Percentiles rank a stretch among this genome's conserved stretches.
Evolutionary conservation across 768 basidiomycete species (phyloP).

Genomic region (Pleurotus djamor): DNA sequence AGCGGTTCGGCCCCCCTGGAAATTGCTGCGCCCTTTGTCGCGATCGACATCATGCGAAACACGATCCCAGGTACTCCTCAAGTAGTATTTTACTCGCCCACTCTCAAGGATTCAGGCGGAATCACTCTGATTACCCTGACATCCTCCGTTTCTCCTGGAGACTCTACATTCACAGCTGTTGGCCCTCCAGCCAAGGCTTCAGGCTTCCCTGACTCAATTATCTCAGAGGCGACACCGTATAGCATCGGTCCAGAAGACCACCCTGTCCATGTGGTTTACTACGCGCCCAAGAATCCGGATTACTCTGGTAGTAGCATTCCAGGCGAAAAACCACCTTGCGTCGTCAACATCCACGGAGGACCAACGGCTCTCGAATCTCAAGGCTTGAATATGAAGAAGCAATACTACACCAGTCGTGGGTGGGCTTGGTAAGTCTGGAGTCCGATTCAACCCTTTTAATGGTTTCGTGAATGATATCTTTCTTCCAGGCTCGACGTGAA

Average conservation of each 20-base stretch:
- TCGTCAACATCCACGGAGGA: constrained; percentile 69
- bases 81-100: constrained; percentile 43
- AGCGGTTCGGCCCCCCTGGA: constrained; percentile 22
- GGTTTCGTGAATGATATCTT: constrained; percentile 9
- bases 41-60: constrained; percentile 30
- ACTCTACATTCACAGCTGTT: constrained; percentile 12
- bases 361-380: constrained; percentile 53
- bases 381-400: constrained; percentile 48
- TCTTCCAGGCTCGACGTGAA: constrained; percentile 75
- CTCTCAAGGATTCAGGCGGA: constrained; percentile 29
- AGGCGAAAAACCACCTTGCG: constrained; percentile 65
- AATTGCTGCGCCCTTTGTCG: constrained; percentile 40
- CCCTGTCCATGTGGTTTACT: constrained; percentile 61
- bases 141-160: constrained; percentile 13
- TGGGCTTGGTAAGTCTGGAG: too few relatives aligned
- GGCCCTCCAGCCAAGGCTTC: constrained; percentile 5
- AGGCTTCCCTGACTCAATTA: constrained; percentile 24
- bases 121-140: constrained; percentile 35
- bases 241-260: constrained; percentile 32
- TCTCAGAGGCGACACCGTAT: constrained; percentile 50
- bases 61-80: constrained; percentile 24
- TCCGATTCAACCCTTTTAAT: too few relatives aligned
- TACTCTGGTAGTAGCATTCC: constrained; percentile 45
- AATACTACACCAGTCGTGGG: constrained; percentile 70
- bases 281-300: constrained; percentile 62